Base-by-base conservation (phyloP, 2,329 filamentous ascomycete genomes). In the Cercospora janseana region DNA sequence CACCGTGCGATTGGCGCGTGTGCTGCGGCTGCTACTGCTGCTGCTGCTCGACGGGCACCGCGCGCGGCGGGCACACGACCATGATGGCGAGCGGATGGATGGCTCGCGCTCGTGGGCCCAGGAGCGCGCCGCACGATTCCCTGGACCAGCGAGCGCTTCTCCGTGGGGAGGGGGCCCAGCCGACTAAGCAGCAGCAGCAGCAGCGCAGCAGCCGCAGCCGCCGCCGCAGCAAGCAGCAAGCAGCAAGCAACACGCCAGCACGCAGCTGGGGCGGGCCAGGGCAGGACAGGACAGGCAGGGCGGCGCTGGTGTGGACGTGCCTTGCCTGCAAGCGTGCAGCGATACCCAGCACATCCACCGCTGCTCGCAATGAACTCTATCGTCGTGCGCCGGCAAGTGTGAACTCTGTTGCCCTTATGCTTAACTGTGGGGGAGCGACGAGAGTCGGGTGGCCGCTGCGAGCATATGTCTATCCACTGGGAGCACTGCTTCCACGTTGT, bases 351-450 rank as follows among this genome's bases (percentile, higher is more conserved):
- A 32, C 52, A 56, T 57, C 51, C 52, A 55, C 60, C 58, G 58
- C 57, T 60, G 56, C 54, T 52, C 54, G 47, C 50, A 52, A 43
- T 49, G 50, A 62, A 61, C 60, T 62, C 56, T 60, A 59, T 60
- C 55, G 47, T 42, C 37, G 40, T 51, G 56, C 56, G 47, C 51
- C 58, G 59, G 56, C 56, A 59, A 56, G 56, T 51, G 27, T 52
- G 55, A 65, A 63, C 59, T 63, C 61, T 54, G 49, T 58, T 51
- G 44, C 55, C 52, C 54, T 64, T 64, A 64, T 62, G 61, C 61
- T 60, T 62, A 63, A 63, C 48, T 56, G 60, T 60, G 60, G 60
- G 55, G 57, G 49, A 49, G 37, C 41, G 43, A 47, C 24, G 13
- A 34, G 26, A 27, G 27, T 43, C 40, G 20, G 24, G 31, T 43